Evolutionary conservation across 2,329 filamentous ascomycete species (phyloP).

Genomic region (Dactylella cylindrospora): DNA sequence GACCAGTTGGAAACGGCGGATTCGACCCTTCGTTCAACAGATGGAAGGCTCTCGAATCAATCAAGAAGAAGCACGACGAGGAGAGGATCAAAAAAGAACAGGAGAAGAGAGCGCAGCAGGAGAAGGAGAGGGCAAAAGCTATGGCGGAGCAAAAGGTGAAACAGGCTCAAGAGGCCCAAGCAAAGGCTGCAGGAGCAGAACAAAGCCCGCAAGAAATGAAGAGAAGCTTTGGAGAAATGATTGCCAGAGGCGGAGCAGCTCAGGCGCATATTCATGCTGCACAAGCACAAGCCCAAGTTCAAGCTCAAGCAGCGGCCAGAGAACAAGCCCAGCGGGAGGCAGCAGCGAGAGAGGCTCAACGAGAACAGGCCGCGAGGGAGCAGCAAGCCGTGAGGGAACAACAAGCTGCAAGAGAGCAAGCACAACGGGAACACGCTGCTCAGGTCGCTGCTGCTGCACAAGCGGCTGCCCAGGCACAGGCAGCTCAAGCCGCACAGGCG

Average conservation of each 20-base stretch:
- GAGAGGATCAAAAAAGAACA: slow-evolving; percentile 62
- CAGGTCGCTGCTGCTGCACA: neutral
- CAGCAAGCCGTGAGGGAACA: slow-evolving; percentile 21
- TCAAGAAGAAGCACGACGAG: slow-evolving; percentile 74
- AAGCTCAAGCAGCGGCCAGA: slow-evolving; percentile 16
- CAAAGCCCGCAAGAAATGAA: slow-evolving; percentile 56
- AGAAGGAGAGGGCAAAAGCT: slow-evolving; percentile 48
- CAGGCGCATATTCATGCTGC: slow-evolving; percentile 18
- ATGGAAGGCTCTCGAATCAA: slow-evolving; percentile 87
- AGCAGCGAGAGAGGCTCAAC: slow-evolving; percentile 31
- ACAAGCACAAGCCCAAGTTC: slow-evolving; percentile 17
- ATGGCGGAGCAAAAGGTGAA: slow-evolving; percentile 37
- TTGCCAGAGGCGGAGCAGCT: slow-evolving; percentile 35
- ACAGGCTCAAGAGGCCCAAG: slow-evolving; percentile 25
- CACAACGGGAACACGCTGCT: no score
- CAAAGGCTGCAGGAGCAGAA: slow-evolving; percentile 59
- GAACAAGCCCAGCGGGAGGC: slow-evolving; percentile 29
- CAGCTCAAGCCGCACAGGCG: neutral
- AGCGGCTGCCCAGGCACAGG: neutral
- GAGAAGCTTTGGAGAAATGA: slow-evolving; percentile 51
- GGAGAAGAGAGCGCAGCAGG: slow-evolving; percentile 54
- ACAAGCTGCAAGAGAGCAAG: slow-evolving; percentile 7
- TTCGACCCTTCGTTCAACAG: slow-evolving; percentile 86
- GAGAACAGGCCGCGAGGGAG: slow-evolving; percentile 10
- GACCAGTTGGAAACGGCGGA: slow-evolving; percentile 67